These are phyloP conservation scores for Aspergillus udagawae DNA, from an alignment of 2,329 filamentous ascomycete species.

Conservation along the genomic window DNA sequence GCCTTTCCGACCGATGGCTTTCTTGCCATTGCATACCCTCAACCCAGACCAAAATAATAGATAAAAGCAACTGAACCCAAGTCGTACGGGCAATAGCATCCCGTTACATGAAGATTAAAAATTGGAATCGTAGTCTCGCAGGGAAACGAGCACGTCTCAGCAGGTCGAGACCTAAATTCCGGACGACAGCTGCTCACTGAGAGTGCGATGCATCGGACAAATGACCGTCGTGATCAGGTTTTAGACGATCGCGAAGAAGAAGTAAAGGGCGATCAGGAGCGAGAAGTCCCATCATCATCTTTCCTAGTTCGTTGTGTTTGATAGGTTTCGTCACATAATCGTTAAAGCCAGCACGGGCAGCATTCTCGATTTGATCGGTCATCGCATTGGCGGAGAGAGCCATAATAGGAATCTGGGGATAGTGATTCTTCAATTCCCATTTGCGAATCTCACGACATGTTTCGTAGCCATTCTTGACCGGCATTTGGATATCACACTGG, in stretches of 20 bases:
- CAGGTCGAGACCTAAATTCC: neutral
- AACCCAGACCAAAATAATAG: constrained; percentile 12
- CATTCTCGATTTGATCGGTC: constrained; percentile 47
- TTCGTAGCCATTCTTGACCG: constrained; percentile 47
- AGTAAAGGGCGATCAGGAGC: constrained; percentile 40
- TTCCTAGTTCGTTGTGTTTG: constrained; percentile 46
- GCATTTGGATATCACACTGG: constrained; percentile 50
- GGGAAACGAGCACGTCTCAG: neutral
- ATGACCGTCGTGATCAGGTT: constrained; percentile 17
- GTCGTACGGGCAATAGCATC: neutral
- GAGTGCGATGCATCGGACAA: constrained; percentile 10
- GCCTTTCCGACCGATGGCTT: constrained; percentile 16
- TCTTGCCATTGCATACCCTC: constrained; percentile 9
- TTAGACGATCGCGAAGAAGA: constrained; percentile 40
- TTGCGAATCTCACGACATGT: constrained; percentile 44
- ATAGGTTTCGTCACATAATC: constrained; percentile 50
- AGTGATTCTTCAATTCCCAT: constrained; percentile 45
- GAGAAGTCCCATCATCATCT: constrained; percentile 48
- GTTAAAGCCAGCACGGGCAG: constrained; percentile 45
- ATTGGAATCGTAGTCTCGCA: neutral
- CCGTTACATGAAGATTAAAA: neutral
- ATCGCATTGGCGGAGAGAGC: constrained; percentile 48
- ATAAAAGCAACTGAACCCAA: constrained; percentile 7
- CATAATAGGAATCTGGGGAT: constrained; percentile 47
- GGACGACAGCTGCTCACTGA: neutral